Evolutionary conservation across 228 moss, liverwort and hornwort species (phyloP).

Genomic region (Sphagnum magellanicum): DNA sequence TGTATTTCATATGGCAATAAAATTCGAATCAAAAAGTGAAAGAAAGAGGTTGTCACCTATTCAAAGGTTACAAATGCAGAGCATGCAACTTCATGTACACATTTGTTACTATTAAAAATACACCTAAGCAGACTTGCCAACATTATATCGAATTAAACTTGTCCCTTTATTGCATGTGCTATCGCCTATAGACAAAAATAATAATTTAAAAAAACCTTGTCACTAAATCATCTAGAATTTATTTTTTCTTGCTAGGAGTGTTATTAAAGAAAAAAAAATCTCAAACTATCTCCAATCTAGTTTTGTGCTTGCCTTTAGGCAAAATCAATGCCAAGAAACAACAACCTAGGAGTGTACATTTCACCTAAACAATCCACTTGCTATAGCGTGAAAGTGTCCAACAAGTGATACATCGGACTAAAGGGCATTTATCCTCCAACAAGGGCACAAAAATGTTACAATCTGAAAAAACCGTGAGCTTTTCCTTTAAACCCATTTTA

Average conservation of each 20-base stretch:
- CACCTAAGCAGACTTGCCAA: slow-evolving; percentile 76
- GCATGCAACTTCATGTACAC: slow-evolving; percentile 97
- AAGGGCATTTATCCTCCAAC: slow-evolving; percentile 77
- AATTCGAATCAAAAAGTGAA: neutral
- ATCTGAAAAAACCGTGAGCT: slow-evolving; percentile 33
- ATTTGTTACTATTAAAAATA: slow-evolving; percentile 87
- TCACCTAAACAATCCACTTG: slow-evolving; percentile 97
- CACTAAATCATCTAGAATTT: too few relatives aligned
- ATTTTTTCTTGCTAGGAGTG: too few relatives aligned
- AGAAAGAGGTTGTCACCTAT: slow-evolving; percentile 24
- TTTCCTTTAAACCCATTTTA: too few relatives aligned
- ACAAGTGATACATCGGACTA: slow-evolving; percentile 92
- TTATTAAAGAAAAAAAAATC: neutral
- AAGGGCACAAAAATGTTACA: slow-evolving; percentile 77
- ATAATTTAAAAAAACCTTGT: neutral
- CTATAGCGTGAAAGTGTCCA: slow-evolving; percentile 98
- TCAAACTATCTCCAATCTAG: neutral
- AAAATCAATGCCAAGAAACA: neutral
- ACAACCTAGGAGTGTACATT: neutral
- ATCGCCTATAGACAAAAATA: slow-evolving; percentile 5
- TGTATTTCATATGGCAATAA: neutral
- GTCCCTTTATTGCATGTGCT: slow-evolving; percentile 66
- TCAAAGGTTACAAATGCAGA: slow-evolving; percentile 97
- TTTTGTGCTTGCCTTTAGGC: neutral
- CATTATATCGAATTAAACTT: slow-evolving; percentile 83